Evolutionary conservation across 169 alveolate genomes (phyloP).

Genomic region (Eimeria falciformis): DNA sequence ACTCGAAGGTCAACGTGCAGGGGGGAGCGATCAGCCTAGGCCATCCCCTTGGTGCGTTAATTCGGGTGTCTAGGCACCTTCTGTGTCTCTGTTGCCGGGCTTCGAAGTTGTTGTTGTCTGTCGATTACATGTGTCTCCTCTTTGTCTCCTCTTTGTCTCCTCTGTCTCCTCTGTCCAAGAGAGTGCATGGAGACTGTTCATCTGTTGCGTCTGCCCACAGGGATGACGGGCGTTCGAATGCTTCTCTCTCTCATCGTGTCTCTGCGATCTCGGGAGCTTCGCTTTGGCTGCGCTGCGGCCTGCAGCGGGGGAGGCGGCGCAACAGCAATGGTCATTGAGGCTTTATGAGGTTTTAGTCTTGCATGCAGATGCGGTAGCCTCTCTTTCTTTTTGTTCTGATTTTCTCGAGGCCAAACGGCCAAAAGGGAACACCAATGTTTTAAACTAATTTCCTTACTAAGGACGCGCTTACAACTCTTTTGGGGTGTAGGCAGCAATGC

Average conservation of each 20-base stretch:
- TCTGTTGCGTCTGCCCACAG: neutral
- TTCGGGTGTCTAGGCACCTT: too few relatives aligned
- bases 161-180: too few relatives aligned
- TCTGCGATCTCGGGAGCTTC: constrained; percentile 82
- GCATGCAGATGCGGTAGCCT: too few relatives aligned
- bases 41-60: constrained; percentile 90
- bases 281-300: constrained; percentile 87
- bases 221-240: constrained; percentile 88
- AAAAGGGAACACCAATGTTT: too few relatives aligned
- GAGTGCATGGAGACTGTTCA: neutral
- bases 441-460: too few relatives aligned
- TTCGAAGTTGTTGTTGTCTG: neutral
- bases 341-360: neutral
- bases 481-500: too few relatives aligned
- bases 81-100: neutral
- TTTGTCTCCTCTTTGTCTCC: too few relatives aligned
- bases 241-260: constrained; percentile 84
- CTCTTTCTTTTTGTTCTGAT: too few relatives aligned
- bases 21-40: constrained; percentile 97
- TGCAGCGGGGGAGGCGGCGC: constrained; percentile 94
- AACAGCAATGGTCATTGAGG: constrained; percentile 87
- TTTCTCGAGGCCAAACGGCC: too few relatives aligned
- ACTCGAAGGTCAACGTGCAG: constrained; percentile 88
- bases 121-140: too few relatives aligned
- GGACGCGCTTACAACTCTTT: too few relatives aligned